Evolutionary conservation across 148 eudicot genomes (phyloP).

Genomic region (Suaeda aralocaspica): DNA sequence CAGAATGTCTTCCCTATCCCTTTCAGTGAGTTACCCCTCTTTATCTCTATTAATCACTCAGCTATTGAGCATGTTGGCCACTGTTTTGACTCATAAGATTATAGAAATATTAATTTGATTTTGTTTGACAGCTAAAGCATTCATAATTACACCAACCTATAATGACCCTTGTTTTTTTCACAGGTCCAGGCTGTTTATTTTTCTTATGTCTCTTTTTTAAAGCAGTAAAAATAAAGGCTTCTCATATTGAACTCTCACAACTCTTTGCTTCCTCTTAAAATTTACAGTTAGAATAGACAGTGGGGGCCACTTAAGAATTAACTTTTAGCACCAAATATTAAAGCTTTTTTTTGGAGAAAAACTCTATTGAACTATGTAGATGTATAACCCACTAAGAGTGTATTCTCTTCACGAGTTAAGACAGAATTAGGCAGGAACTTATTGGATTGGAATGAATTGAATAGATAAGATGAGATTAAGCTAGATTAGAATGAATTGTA

Average conservation of each 20-base stretch:
- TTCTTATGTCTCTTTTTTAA: neutral
- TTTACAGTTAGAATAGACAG: conserved; percentile 5
- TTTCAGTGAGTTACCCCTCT: conserved; percentile 6
- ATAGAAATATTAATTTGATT: neutral
- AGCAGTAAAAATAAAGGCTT: neutral
- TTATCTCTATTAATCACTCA: conserved; percentile 13
- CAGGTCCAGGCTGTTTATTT: conserved; percentile 24
- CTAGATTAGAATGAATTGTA: too few relatives aligned
- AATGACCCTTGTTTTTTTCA: neutral
- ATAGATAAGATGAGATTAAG: too few relatives aligned
- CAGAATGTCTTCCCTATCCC: conserved; percentile 11
- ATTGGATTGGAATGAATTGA: too few relatives aligned
- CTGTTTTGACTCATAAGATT: conserved; percentile 8
- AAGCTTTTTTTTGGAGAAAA: too few relatives aligned
- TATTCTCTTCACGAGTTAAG: too few relatives aligned
- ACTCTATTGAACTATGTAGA: too few relatives aligned
- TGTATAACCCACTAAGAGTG: too few relatives aligned
- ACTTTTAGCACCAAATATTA: conserved; percentile 4
- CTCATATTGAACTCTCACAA: conserved; percentile 14
- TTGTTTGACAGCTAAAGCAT: conserved; percentile 2
- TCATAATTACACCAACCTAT: conserved; percentile 16
- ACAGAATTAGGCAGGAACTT: too few relatives aligned
- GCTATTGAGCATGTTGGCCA: conserved; percentile 11
- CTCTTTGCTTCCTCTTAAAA: conserved; percentile 2
- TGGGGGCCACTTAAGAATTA: conserved; percentile 19